Conservation (phyloP, 2,329 filamentous ascomycete genomes). For the Colletotrichum theobromicola region DNA sequence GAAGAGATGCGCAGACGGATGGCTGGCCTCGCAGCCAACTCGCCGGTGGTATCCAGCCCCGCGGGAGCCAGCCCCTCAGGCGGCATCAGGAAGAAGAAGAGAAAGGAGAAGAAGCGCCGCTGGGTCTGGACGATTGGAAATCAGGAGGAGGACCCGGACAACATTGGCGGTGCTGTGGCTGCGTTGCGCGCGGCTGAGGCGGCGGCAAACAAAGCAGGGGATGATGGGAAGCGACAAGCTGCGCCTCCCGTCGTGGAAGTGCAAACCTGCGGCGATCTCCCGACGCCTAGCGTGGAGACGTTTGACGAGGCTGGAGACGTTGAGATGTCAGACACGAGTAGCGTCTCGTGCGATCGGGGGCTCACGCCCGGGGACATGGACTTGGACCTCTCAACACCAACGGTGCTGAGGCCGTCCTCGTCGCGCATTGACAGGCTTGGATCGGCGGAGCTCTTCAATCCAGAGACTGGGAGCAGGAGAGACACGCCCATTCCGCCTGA, state of each 20-base stretch:
- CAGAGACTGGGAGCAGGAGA: slow-evolving; percentile 31
- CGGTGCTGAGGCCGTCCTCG: slow-evolving; percentile 25
- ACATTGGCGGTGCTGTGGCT: slow-evolving; percentile 47
- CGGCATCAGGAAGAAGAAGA: slow-evolving; percentile 58
- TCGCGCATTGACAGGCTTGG: slow-evolving; percentile 25
- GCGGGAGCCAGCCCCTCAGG: slow-evolving; percentile 36
- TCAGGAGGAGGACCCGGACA: slow-evolving; percentile 50
- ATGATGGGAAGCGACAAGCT: neutral
- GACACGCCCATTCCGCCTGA: slow-evolving; percentile 41
- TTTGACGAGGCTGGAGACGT: slow-evolving; percentile 42
- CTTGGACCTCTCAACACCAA: slow-evolving; percentile 45
- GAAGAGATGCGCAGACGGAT: slow-evolving; percentile 67
- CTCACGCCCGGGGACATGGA: slow-evolving; percentile 35
- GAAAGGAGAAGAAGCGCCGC: slow-evolving; percentile 64
- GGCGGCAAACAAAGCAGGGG: slow-evolving; percentile 22
- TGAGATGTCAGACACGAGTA: slow-evolving; percentile 56
- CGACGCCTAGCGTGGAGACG: slow-evolving; percentile 47
- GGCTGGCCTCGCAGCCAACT: slow-evolving; percentile 50
- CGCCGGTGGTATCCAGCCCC: slow-evolving; percentile 32
- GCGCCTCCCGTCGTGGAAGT: slow-evolving; percentile 4
- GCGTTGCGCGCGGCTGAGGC: slow-evolving; percentile 41
- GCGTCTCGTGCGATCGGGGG: slow-evolving; percentile 37
- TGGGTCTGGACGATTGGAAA: slow-evolving; percentile 72
- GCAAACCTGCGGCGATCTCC: slow-evolving; percentile 31
- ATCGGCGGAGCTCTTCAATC: slow-evolving; percentile 31